A percentile compares a stretch with the other conserved stretches of the same genome.
Conservation (phyloP, 331 rosid species). For the Stylosanthes scabra region DNA sequence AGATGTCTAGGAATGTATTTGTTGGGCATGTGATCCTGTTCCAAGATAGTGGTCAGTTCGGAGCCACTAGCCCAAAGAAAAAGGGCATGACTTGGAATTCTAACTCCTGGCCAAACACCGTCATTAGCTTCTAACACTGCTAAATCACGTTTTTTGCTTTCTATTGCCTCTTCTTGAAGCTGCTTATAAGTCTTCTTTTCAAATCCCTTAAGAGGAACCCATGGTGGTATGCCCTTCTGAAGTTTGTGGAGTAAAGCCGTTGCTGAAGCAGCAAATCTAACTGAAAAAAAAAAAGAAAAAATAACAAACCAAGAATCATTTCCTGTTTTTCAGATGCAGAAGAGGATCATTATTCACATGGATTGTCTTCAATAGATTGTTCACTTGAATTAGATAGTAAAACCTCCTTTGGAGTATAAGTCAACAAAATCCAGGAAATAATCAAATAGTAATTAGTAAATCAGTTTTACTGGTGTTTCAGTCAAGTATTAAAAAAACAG, state of each 20-base stretch:
- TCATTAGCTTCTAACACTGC: constrained; percentile 93
- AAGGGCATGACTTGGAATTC: constrained; percentile 85
- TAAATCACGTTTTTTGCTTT: constrained; percentile 91
- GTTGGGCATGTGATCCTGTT: constrained; percentile 98
- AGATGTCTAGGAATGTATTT: constrained; percentile 81
- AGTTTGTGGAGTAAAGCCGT: constrained; percentile 89
- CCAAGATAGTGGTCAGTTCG: constrained; percentile 78
- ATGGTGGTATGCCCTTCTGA: constrained; percentile 89
- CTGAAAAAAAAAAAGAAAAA: constrained; percentile 41
- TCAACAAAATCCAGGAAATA: not conserved
- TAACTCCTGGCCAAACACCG: constrained; percentile 93
- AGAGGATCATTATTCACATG: not conserved
- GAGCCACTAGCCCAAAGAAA: constrained; percentile 99
- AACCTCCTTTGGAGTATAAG: constrained; percentile 5
- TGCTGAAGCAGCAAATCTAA: constrained; percentile 81
- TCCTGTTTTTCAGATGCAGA: constrained; percentile 13
- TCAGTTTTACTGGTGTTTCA: not conserved
- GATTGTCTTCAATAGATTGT: constrained; percentile 25
- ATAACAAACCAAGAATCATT: constrained; percentile 46
- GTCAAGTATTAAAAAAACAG: constrained; percentile 7
- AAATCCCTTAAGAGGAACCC: constrained; percentile 95
- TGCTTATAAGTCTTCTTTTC: constrained; percentile 87
- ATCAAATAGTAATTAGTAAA: not conserved
- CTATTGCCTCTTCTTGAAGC: constrained; percentile 89
- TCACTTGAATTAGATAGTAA: not conserved